These are phyloP conservation scores for Globisporangium ultimum DNA, from an alignment of 352 stramenopile genomes.

Conservation along the genomic window DNA sequence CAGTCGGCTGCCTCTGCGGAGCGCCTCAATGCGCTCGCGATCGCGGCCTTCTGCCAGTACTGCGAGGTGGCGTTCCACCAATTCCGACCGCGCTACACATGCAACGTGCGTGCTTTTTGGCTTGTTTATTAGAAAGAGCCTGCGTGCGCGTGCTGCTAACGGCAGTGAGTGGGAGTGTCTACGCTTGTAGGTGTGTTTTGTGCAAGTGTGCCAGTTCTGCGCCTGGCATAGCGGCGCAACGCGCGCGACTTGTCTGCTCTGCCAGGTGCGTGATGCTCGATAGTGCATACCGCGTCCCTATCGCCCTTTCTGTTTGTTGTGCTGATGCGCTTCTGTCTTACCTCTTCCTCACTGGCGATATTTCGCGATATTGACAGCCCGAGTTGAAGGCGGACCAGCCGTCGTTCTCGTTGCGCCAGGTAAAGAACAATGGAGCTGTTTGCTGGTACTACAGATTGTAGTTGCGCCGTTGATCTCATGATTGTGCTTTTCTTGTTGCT, in stretches of 20 bases:
- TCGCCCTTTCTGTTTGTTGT: too few relatives aligned
- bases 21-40: background rate
- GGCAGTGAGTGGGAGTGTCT: background rate
- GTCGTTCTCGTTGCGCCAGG: slow-evolving; percentile 35
- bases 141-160: background rate
- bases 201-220: slow-evolving; percentile 40
- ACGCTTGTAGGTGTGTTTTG: slow-evolving; percentile 31
- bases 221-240: slow-evolving; percentile 26
- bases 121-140: background rate
- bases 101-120: slow-evolving; percentile 27
- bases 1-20: too few relatives aligned
- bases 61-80: slow-evolving; percentile 40
- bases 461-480: background rate
- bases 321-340: too few relatives aligned
- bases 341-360: background rate
- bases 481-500: background rate
- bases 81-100: slow-evolving; percentile 31
- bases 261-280: slow-evolving; percentile 16
- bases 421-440: background rate
- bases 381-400: slow-evolving; percentile 33
- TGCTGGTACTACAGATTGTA: too few relatives aligned
- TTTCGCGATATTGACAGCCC: slow-evolving; percentile 12
- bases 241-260: slow-evolving; percentile 32
- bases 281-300: too few relatives aligned
- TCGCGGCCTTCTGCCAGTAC: slow-evolving; percentile 29